Conservation (phyloP, 208 protist genomes). For the Wallacemonas sp. region DNA sequence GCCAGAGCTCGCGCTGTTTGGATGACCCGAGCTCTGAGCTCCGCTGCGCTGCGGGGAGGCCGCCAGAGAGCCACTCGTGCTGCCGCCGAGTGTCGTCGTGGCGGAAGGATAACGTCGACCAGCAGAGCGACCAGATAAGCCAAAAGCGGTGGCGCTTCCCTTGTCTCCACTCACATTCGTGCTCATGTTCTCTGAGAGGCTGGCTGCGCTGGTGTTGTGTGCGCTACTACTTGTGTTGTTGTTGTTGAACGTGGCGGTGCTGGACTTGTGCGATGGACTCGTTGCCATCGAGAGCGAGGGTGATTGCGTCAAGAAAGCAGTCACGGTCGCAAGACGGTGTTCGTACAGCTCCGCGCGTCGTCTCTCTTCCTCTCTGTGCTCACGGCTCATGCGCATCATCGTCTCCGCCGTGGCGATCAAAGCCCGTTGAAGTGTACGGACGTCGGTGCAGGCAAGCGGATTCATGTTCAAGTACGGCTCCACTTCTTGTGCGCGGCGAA, state of each 20-base stretch:
- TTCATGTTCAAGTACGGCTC: slow-evolving; percentile 55
- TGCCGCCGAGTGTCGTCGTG: too few relatives aligned
- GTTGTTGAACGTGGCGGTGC: not conserved
- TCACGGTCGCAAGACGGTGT: slow-evolving; percentile 44
- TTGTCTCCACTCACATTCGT: too few relatives aligned
- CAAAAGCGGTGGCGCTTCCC: too few relatives aligned
- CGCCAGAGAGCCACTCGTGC: too few relatives aligned
- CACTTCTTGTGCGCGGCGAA: slow-evolving; percentile 53
- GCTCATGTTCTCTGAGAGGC: too few relatives aligned
- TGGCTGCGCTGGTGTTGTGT: too few relatives aligned
- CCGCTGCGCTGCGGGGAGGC: too few relatives aligned
- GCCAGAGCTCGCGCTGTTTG: too few relatives aligned
- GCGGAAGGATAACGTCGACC: slow-evolving; percentile 2
- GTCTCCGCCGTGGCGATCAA: slow-evolving; percentile 71
- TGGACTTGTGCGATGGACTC: not conserved
- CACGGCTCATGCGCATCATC: slow-evolving; percentile 37
- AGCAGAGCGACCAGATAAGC: too few relatives aligned
- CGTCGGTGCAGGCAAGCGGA: slow-evolving; percentile 46
- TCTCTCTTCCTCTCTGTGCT: slow-evolving; percentile 52
- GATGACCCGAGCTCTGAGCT: too few relatives aligned
- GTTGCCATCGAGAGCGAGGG: not conserved
- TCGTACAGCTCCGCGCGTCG: slow-evolving; percentile 48
- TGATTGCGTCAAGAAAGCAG: slow-evolving; percentile 13
- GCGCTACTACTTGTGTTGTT: too few relatives aligned
- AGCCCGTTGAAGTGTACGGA: slow-evolving; percentile 48